Conservation (phyloP, 139 green algal genomes). For the Zygnema cylindricum region DNA sequence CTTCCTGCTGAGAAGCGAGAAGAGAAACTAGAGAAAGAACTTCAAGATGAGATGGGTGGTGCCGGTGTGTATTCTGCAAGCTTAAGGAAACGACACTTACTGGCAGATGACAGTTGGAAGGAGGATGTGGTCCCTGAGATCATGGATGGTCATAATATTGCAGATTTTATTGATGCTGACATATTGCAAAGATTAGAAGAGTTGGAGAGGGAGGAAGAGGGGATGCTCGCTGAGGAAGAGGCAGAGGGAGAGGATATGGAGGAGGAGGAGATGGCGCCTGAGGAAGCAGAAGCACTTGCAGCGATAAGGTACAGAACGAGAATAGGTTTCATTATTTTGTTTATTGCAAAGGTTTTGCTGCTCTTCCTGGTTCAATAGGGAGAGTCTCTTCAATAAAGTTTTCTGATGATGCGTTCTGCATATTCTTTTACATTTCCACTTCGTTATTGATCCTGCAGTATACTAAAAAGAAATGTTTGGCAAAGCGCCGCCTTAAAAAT, state of each 20-base stretch:
- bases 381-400: no score
- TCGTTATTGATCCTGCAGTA: no score
- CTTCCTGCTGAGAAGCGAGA: slow-evolving; percentile 20
- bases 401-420: no score
- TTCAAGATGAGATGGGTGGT: slow-evolving; percentile 90
- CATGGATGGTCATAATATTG: slow-evolving; percentile 93
- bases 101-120: slow-evolving; percentile 84
- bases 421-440: no score
- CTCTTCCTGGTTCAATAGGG: no score
- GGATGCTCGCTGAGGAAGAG: slow-evolving; percentile 58
- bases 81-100: slow-evolving; percentile 85
- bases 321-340: no score
- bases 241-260: slow-evolving; percentile 63
- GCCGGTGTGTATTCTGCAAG: slow-evolving; percentile 93
- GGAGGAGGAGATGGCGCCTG: slow-evolving; percentile 67
- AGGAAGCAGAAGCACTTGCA: slow-evolving; percentile 70
- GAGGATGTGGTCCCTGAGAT: slow-evolving; percentile 98
- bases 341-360: no score
- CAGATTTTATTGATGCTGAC: slow-evolving; percentile 97
- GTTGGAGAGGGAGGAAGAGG: slow-evolving; percentile 90
- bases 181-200: slow-evolving; percentile 93
- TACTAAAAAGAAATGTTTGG: slow-evolving; percentile 77
- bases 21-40: slow-evolving; percentile 65
- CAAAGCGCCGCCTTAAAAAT: slow-evolving; percentile 77
- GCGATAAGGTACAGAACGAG: slow-evolving; percentile 52